phyloP scores from a whole-genome alignment of 306 rosid species.

The Nissolia schottii region DNA sequence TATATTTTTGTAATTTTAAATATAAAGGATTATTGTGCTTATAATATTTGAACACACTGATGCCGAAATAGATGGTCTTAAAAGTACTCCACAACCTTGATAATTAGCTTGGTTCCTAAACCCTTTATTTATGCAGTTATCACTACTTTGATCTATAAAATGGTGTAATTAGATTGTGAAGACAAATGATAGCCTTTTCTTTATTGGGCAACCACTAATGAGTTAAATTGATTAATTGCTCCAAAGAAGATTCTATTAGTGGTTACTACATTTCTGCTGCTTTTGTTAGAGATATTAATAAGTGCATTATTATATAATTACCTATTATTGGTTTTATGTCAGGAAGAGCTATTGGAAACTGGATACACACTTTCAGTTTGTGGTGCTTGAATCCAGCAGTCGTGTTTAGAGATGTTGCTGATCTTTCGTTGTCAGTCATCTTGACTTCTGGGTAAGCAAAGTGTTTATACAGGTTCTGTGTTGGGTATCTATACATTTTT shows the following conservation, averaged over 20 bases:
- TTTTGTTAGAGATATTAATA: background rate
- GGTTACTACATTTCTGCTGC: constrained; percentile 1
- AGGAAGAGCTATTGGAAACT: constrained; percentile 64
- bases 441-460: constrained; percentile 83
- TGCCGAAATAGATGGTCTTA: background rate
- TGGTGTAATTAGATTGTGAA: background rate
- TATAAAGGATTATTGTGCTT: background rate
- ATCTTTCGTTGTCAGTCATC: constrained; percentile 81
- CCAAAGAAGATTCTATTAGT: background rate
- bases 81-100: background rate
- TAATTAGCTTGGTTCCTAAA: too few relatives aligned
- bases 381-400: constrained; percentile 99
- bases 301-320: constrained; percentile 11
- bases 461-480: background rate
- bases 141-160: background rate
- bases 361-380: constrained; percentile 82
- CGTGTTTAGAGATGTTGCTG: constrained; percentile 85
- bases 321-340: constrained; percentile 27
- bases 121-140: background rate
- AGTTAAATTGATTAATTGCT: constrained; percentile 11
- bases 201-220: background rate
- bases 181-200: background rate
- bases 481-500: background rate
- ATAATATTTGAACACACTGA: background rate
- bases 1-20: background rate